A percentile compares a stretch with the other conserved stretches of the same genome.
phyloP scores from a whole-genome alignment of 768 basidiomycete genomes.

The Serendipita sp. region DNA sequence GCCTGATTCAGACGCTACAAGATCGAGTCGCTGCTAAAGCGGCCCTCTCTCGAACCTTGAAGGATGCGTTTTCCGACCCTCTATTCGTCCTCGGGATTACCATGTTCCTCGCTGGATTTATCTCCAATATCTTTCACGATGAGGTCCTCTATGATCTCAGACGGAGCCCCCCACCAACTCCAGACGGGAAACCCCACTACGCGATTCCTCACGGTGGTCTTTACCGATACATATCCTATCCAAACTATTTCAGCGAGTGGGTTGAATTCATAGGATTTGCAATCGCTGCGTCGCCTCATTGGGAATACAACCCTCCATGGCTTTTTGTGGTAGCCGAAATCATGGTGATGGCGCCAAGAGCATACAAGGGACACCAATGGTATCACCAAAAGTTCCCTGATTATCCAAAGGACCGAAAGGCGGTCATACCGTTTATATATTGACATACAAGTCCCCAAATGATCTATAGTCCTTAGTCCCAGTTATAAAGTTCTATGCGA shows the following conservation, averaged over 20 bases:
- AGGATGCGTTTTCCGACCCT: background rate
- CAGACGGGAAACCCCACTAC: slow-evolving; percentile 32
- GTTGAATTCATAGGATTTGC: slow-evolving; percentile 85
- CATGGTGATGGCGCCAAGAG: slow-evolving; percentile 64
- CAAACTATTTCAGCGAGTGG: slow-evolving; percentile 95
- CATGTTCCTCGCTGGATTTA: slow-evolving; percentile 58
- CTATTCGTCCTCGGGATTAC: slow-evolving; percentile 46
- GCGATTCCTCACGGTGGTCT: slow-evolving; percentile 68
- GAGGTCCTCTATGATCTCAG: slow-evolving; percentile 77
- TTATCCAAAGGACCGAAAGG: slow-evolving; percentile 64
- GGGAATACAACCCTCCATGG: slow-evolving; percentile 50
- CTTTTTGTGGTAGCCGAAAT: slow-evolving; percentile 65
- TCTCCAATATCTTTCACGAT: slow-evolving; percentile 77
- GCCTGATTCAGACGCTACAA: background rate
- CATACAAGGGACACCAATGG: slow-evolving; percentile 72
- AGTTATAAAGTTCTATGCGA: no score
- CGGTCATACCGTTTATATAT: slow-evolving; percentile 64
- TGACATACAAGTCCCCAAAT: no score
- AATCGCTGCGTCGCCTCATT: slow-evolving; percentile 44
- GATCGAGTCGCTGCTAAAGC: background rate
- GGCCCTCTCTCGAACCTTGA: background rate
- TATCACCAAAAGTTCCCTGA: slow-evolving; percentile 62
- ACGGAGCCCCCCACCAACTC: slow-evolving; percentile 32
- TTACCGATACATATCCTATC: slow-evolving; percentile 69
- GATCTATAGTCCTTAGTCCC: no score